These are phyloP conservation scores for Chalciporus piperatus DNA, from an alignment of 768 basidiomycete genomes.

Conservation along the genomic window DNA sequence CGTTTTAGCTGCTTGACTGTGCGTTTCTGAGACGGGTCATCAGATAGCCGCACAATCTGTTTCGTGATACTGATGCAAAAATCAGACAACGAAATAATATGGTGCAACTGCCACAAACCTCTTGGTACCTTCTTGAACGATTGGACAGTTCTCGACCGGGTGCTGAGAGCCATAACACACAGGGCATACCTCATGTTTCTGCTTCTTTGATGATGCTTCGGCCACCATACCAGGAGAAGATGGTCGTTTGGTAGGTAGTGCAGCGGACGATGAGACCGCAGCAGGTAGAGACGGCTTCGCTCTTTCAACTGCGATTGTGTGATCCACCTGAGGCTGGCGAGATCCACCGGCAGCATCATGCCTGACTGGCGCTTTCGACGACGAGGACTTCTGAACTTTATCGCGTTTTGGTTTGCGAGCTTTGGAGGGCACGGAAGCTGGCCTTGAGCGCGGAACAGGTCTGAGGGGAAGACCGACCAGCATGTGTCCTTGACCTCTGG, in stretches of 20 bases:
- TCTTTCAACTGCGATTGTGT: not conserved
- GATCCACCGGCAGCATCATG: too few species aligned
- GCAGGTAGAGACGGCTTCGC: not conserved
- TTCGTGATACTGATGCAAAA: slow-evolving; percentile 36
- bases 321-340: too few species aligned
- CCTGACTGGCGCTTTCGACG: not conserved
- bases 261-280: slow-evolving; percentile 1
- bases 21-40: slow-evolving; percentile 33
- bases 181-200: slow-evolving; percentile 39
- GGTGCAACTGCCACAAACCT: slow-evolving; percentile 39
- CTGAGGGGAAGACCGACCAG: slow-evolving; percentile 65
- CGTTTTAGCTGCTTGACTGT: slow-evolving; percentile 39
- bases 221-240: slow-evolving; percentile 29
- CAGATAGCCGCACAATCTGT: slow-evolving; percentile 44
- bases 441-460: slow-evolving; percentile 40
- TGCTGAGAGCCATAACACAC: slow-evolving; percentile 50
- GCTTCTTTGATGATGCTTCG: slow-evolving; percentile 37
- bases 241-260: slow-evolving; percentile 36
- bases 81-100: slow-evolving; percentile 4
- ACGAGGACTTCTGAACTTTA: not conserved
- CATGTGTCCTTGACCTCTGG: slow-evolving; percentile 53
- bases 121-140: slow-evolving; percentile 48
- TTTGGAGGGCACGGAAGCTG: slow-evolving; percentile 16
- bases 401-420: not conserved
- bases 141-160: slow-evolving; percentile 52